Evolutionary conservation across 257 asterid species (phyloP).

Genomic region (Solanum chilense): DNA sequence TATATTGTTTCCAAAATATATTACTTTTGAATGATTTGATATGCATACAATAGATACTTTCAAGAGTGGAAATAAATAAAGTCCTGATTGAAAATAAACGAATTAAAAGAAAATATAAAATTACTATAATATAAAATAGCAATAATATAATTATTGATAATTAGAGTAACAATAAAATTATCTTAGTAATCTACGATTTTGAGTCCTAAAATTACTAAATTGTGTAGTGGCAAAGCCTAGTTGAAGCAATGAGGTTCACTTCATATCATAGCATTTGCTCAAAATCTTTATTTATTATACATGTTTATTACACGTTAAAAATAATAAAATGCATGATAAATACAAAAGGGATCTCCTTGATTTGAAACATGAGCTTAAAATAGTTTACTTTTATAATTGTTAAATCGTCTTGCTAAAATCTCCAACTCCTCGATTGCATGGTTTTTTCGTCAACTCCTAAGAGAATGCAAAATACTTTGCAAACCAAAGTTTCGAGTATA

Average conservation of each 20-base stretch:
- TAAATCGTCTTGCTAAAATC: too few species aligned
- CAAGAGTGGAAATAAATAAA: background rate
- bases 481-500: too few species aligned
- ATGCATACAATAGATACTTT: accelerated
- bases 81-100: background rate
- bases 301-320: too few species aligned
- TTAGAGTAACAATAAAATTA: background rate
- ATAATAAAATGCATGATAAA: too few species aligned
- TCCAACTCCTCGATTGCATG: background rate
- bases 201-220: background rate
- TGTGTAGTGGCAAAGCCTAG: background rate
- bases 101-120: background rate
- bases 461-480: background rate
- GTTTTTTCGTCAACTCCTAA: background rate
- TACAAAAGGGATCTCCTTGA: too few species aligned
- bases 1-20: too few species aligned
- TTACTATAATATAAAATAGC: too few species aligned
- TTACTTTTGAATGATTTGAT: background rate
- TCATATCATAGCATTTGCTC: background rate
- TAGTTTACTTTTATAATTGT: too few species aligned
- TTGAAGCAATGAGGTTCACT: background rate
- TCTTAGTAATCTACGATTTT: background rate
- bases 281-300: too few species aligned
- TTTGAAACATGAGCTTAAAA: background rate
- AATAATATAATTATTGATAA: too few species aligned